Conservation (phyloP, 306 rosid species). For the Lathyrus tuberosus region DNA sequence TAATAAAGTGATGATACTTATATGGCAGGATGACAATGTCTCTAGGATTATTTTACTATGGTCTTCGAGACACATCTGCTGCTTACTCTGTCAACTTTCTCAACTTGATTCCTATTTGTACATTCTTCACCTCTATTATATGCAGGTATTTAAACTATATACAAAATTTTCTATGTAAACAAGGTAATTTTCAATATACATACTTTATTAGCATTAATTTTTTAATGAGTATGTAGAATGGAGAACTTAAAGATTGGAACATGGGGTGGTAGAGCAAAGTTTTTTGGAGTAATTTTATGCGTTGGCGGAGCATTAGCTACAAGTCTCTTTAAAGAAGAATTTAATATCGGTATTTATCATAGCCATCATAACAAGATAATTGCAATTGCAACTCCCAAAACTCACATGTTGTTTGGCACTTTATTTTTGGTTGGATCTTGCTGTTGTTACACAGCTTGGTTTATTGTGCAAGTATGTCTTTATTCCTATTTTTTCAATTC, state of each 20-base stretch:
- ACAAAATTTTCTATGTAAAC: not conserved
- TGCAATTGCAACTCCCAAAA: slow-evolving; percentile 7
- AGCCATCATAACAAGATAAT: not conserved
- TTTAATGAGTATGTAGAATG: slow-evolving; percentile 38
- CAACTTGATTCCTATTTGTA: slow-evolving; percentile 60
- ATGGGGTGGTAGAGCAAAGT: slow-evolving; percentile 50
- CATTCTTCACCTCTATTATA: slow-evolving; percentile 55
- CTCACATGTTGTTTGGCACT: slow-evolving; percentile 59
- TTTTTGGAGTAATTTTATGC: slow-evolving; percentile 54
- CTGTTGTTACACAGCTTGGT: slow-evolving; percentile 58
- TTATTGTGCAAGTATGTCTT: slow-evolving; percentile 53
- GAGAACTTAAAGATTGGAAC: slow-evolving; percentile 45
- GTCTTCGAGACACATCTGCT: slow-evolving; percentile 70
- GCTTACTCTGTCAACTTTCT: slow-evolving; percentile 67
- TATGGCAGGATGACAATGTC: no score
- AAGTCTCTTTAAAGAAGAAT: slow-evolving; percentile 54
- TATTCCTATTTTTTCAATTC: no score
- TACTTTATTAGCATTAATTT: not conserved
- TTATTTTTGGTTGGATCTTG: slow-evolving; percentile 55
- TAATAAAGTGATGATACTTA: no score
- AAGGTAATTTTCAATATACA: not conserved
- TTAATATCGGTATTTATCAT: slow-evolving; percentile 41
- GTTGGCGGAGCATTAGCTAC: slow-evolving; percentile 60
- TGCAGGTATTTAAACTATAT: slow-evolving; percentile 35
- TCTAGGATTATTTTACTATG: slow-evolving; percentile 35